A percentile compares a stretch with the other conserved stretches of the same genome.
Evolutionary conservation across 2,329 filamentous ascomycete species (phyloP).

Genomic region (Arachnopeziza araneosa): DNA sequence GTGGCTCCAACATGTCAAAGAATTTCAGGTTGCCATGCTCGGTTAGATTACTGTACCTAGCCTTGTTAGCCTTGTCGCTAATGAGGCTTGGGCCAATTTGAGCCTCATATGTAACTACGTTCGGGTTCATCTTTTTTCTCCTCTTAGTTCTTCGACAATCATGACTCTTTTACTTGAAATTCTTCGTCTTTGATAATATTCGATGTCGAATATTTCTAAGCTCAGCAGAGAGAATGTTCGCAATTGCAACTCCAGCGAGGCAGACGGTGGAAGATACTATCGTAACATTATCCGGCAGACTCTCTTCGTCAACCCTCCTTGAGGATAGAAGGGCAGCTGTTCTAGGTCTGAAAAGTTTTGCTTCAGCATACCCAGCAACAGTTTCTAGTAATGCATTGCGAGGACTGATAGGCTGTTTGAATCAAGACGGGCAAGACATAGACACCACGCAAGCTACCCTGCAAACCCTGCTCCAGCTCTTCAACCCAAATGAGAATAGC

Average conservation of each 20-base stretch:
- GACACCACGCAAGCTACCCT: slow-evolving; percentile 94
- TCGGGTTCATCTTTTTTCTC: background rate
- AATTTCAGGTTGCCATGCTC: background rate
- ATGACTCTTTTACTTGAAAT: background rate
- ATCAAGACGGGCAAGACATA: slow-evolving; percentile 86
- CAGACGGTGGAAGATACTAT: slow-evolving; percentile 96
- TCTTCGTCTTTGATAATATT: background rate
- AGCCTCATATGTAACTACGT: background rate
- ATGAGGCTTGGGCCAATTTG: background rate
- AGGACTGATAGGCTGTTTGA: slow-evolving; percentile 77
- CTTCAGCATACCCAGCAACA: slow-evolving; percentile 92
- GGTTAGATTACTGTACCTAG: background rate
- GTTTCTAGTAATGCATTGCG: slow-evolving; percentile 91
- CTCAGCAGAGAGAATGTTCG: slow-evolving; percentile 45
- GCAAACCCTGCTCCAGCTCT: slow-evolving; percentile 92
- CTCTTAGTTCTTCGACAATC: background rate
- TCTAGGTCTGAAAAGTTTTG: slow-evolving; percentile 87
- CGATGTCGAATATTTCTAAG: background rate
- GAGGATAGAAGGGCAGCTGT: slow-evolving; percentile 94
- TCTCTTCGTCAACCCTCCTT: slow-evolving; percentile 83
- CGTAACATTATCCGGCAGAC: slow-evolving; percentile 76
- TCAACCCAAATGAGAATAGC: slow-evolving; percentile 65
- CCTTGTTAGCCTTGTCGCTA: background rate
- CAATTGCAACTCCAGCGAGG: slow-evolving; percentile 76
- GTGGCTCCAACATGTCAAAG: background rate